Conservation (phyloP, 2,329 filamentous ascomycete genomes). For the Apiospora sp. region DNA sequence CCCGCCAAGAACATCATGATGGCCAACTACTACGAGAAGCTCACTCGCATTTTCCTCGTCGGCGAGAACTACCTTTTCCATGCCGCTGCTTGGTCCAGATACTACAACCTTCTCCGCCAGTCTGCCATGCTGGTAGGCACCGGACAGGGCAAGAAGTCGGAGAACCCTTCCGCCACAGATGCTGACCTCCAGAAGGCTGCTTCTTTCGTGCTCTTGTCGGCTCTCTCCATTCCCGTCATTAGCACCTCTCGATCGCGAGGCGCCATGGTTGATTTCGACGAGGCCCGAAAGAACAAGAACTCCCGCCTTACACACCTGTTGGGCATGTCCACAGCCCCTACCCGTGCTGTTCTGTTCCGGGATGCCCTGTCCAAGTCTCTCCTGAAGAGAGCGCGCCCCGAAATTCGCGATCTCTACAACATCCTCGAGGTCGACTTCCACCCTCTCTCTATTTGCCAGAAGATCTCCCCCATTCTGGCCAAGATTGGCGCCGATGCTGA, state of each 20-base stretch:
- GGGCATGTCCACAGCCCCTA: constrained; percentile 89
- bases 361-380: constrained; percentile 95
- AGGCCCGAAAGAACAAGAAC: constrained; percentile 99
- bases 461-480: constrained; percentile 94
- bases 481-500: constrained; percentile 93
- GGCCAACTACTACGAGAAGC: constrained; percentile 99
- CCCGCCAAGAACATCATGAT: constrained; percentile 99
- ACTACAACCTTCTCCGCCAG: constrained; percentile 95
- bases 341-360: constrained; percentile 90
- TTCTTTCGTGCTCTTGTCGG: constrained; percentile 93
- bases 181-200: constrained; percentile 92
- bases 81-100: constrained; percentile 94
- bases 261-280: constrained; percentile 94
- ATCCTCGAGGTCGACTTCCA: constrained; percentile 99
- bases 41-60: constrained; percentile 97
- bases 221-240: constrained; percentile 97
- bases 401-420: constrained; percentile 97
- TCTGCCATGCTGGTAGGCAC: constrained; percentile 83
- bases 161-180: constrained; percentile 90
- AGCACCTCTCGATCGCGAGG: constrained; percentile 96
- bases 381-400: constrained; percentile 88
- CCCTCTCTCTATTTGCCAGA: constrained; percentile 97
- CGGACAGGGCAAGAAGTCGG: constrained; percentile 89
- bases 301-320: constrained; percentile 94
- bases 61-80: constrained; percentile 99